A percentile compares a stretch with the other conserved stretches of the same genome.
These are phyloP conservation scores for Paramecium biaurelia DNA, from an alignment of 73 alveolate species.

Conservation along the genomic window DNA sequence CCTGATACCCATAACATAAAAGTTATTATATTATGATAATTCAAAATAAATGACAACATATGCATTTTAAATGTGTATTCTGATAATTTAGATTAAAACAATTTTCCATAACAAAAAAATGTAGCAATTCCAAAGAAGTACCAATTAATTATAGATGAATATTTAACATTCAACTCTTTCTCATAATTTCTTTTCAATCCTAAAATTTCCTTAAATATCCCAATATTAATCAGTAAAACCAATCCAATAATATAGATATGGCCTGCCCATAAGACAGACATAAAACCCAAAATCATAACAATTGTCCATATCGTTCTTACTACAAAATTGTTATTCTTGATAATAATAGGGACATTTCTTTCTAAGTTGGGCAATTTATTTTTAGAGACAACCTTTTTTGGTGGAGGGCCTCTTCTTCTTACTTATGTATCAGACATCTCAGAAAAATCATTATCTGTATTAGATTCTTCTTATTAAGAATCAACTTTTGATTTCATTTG, in stretches of 20 bases:
- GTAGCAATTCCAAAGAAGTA: slow-evolving; percentile 77
- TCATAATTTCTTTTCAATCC: slow-evolving; percentile 86
- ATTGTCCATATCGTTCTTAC: slow-evolving; percentile 70
- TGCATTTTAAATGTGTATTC: background rate
- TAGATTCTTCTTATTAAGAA: slow-evolving; percentile 7
- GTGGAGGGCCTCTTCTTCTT: background rate
- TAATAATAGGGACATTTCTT: slow-evolving; percentile 28
- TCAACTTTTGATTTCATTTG: background rate
- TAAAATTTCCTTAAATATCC: slow-evolving; percentile 90
- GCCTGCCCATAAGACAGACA: slow-evolving; percentile 80
- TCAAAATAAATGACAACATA: slow-evolving; percentile 56
- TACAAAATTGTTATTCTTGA: background rate
- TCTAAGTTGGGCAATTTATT: slow-evolving; percentile 3
- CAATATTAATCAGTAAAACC: slow-evolving; percentile 12
- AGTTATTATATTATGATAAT: slow-evolving; percentile 85
- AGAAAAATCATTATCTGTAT: slow-evolving; percentile 31
- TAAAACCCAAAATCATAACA: slow-evolving; percentile 79
- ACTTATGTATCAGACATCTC: slow-evolving; percentile 39
- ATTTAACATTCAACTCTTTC: slow-evolving; percentile 80
- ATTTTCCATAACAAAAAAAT: slow-evolving; percentile 67
- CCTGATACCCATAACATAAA: slow-evolving; percentile 84
- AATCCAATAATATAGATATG: slow-evolving; percentile 77
- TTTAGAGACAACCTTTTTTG: background rate
- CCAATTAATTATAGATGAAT: slow-evolving; percentile 86
- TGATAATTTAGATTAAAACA: slow-evolving; percentile 37